Evolutionary conservation across 331 rosid species (phyloP).

Genomic region (Cucumis variabilis): DNA sequence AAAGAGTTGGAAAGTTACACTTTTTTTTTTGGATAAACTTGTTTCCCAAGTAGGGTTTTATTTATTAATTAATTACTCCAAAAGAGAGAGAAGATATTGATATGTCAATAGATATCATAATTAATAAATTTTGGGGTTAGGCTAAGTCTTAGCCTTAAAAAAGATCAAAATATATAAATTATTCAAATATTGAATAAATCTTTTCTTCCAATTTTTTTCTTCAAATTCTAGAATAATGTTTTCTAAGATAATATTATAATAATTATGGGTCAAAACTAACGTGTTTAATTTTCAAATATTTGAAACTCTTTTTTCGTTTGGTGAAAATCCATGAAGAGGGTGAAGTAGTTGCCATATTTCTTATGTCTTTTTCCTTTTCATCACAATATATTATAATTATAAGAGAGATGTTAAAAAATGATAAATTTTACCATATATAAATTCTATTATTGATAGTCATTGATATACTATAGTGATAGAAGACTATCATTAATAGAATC

Average conservation of each 20-base stretch:
- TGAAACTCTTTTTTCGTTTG: constrained; percentile 14
- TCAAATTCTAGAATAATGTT: constrained; percentile 16
- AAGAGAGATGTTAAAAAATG: no score
- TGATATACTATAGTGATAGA: no score
- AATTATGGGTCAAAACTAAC: constrained; percentile 24
- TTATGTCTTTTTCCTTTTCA: background rate
- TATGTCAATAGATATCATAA: background rate
- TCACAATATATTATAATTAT: no score
- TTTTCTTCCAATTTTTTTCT: no score
- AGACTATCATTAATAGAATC: no score
- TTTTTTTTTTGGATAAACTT: background rate
- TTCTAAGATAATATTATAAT: background rate
- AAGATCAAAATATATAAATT: background rate
- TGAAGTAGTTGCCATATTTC: background rate
- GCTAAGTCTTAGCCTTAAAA: background rate
- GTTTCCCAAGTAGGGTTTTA: constrained; percentile 1
- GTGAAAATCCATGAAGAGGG: constrained; percentile 15
- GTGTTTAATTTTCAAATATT: constrained; percentile 22
- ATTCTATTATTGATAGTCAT: no score
- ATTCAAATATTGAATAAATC: background rate
- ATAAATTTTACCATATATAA: no score
- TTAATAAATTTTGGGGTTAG: background rate
- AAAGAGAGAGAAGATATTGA: background rate
- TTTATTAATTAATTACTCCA: background rate
- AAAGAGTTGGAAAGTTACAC: background rate